A percentile compares a stretch with the other conserved stretches of the same genome.
Evolutionary conservation across 2,329 filamentous ascomycete genomes (phyloP).

Genomic region (Lachnum nothofagi): DNA sequence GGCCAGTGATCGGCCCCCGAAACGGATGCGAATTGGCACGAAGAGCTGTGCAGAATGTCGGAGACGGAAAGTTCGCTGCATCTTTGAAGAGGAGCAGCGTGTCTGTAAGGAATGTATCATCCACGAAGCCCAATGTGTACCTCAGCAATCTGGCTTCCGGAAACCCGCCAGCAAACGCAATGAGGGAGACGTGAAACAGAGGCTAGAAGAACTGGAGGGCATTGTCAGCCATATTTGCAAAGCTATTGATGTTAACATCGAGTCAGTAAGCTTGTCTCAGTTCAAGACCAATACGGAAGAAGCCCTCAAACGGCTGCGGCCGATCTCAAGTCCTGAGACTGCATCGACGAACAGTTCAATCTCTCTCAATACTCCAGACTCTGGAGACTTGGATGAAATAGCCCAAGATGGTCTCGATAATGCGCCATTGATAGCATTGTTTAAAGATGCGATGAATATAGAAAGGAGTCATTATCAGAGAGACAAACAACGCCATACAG

Average conservation of each 20-base stretch:
- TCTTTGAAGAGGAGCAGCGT: conserved; percentile 36
- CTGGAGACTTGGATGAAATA: neutral
- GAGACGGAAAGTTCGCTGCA: conserved; percentile 46
- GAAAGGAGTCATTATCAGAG: conserved; percentile 8
- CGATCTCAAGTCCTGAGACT: neutral
- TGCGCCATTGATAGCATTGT: conserved; percentile 16
- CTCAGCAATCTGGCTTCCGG: conserved; percentile 35
- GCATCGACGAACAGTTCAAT: neutral
- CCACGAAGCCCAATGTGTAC: conserved; percentile 40
- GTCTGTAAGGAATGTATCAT: conserved; percentile 42
- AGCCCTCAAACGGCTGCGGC: conserved; percentile 7
- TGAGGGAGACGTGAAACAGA: conserved; percentile 9
- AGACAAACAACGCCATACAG: conserved; percentile 1
- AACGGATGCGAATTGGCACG: conserved; percentile 33
- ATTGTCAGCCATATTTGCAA: conserved; percentile 20
- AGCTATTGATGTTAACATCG: conserved; percentile 8
- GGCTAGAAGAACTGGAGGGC: conserved; percentile 28
- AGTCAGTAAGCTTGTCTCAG: neutral
- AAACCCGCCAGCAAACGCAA: neutral
- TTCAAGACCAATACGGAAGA: conserved; percentile 9
- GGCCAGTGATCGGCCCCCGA: conserved; percentile 12
- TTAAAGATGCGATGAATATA: conserved; percentile 18
- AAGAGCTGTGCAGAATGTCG: conserved; percentile 40
- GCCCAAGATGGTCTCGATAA: conserved; percentile 7
- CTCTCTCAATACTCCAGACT: neutral